phyloP scores from a whole-genome alignment of 768 basidiomycete genomes.

The Pholiota microspora region DNA sequence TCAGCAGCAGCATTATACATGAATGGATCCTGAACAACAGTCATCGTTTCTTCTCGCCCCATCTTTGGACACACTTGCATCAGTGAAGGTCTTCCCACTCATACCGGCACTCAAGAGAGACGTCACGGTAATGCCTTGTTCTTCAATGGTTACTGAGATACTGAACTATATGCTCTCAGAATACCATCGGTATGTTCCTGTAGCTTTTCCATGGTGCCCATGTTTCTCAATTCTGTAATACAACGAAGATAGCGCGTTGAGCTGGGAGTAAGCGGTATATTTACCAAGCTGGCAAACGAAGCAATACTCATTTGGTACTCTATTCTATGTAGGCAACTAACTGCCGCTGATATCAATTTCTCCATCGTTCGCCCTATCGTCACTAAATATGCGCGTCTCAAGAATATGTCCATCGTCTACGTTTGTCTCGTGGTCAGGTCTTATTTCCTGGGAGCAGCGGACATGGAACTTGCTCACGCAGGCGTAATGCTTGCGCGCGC shows the following conservation, averaged over 20 bases:
- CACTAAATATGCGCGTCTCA: constrained; percentile 71
- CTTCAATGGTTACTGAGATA: constrained; percentile 4
- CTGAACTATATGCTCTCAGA: constrained; percentile 24
- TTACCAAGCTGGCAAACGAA: constrained; percentile 5
- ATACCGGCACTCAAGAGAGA: constrained; percentile 73
- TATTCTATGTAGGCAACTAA: constrained; percentile 60
- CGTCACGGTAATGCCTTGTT: constrained; percentile 50
- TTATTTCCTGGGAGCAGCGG: constrained; percentile 72
- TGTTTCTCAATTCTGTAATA: constrained; percentile 14
- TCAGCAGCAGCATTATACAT: constrained; percentile 5
- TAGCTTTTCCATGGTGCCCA: not conserved
- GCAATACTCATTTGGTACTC: constrained; percentile 4
- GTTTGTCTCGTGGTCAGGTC: constrained; percentile 75
- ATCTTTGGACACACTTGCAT: constrained; percentile 52
- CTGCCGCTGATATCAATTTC: constrained; percentile 81
- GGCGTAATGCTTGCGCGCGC: constrained; percentile 67
- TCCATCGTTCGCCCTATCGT: constrained; percentile 76
- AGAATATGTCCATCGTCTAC: constrained; percentile 74
- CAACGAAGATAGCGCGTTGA: constrained; percentile 62
- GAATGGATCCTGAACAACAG: constrained; percentile 45
- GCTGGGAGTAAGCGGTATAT: constrained; percentile 66
- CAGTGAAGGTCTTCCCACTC: constrained; percentile 78
- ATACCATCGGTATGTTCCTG: constrained; percentile 39
- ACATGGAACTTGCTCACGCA: constrained; percentile 73
- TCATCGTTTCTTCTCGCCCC: constrained; percentile 46